Evolutionary conservation across 2,329 filamentous ascomycete genomes (phyloP).

Genomic region (Samsoniella hepiali): DNA sequence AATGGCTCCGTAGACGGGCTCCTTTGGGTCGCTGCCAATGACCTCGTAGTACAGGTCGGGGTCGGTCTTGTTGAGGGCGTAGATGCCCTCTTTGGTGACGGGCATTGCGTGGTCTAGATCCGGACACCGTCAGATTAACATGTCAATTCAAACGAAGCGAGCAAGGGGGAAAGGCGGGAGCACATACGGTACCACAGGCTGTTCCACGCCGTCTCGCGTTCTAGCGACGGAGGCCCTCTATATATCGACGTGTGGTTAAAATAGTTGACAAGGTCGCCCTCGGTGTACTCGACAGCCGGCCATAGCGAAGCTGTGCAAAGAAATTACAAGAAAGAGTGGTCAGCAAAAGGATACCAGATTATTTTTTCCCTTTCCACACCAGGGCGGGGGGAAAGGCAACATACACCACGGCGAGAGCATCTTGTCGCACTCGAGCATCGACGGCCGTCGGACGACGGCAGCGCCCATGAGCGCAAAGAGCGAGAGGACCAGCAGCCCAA

Average conservation of each 20-base stretch:
- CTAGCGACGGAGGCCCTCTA: slow-evolving; percentile 18
- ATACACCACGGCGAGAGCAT: slow-evolving; percentile 14
- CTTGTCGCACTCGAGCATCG: slow-evolving; percentile 17
- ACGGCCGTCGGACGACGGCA: not conserved
- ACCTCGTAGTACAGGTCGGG: slow-evolving; percentile 15
- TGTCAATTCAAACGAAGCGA: not conserved
- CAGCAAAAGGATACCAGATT: not conserved
- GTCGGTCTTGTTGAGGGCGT: slow-evolving; percentile 11
- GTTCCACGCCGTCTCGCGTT: slow-evolving; percentile 20
- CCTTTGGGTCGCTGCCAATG: slow-evolving; percentile 12
- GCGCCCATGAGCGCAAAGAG: slow-evolving; percentile 9
- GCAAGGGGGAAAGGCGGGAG: not conserved
- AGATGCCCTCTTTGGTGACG: slow-evolving; percentile 8
- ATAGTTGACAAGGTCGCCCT: slow-evolving; percentile 17
- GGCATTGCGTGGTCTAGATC: slow-evolving; percentile 13
- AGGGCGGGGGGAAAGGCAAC: not conserved
- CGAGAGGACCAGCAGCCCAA: not conserved
- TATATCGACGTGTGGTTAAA: slow-evolving; percentile 21
- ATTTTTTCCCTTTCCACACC: no score
- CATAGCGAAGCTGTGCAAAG: slow-evolving; percentile 9
- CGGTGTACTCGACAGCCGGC: slow-evolving; percentile 13
- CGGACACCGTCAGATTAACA: not conserved
- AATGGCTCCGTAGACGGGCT: slow-evolving; percentile 17
- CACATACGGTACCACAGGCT: slow-evolving; percentile 18
- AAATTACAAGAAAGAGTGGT: not conserved